Percentiles rank a stretch among this genome's conserved stretches.
These are phyloP conservation scores for Lachancea kluyveri DNA, from an alignment of 805 yeast species.

Conservation along the genomic window DNA sequence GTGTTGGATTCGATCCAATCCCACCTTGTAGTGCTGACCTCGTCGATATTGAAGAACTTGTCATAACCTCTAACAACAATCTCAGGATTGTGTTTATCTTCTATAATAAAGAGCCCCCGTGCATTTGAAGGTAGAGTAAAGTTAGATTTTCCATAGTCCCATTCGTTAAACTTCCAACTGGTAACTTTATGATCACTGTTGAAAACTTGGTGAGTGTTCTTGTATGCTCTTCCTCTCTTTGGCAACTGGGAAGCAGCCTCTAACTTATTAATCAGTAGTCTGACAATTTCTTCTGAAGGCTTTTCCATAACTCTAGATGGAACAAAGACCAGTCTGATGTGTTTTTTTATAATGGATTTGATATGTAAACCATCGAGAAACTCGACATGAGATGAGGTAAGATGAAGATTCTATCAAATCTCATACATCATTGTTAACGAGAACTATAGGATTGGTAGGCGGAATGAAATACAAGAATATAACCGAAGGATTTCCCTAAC, in stretches of 20 bases:
- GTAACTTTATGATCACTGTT: constrained; percentile 22
- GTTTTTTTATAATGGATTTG: too few species aligned
- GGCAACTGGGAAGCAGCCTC: constrained; percentile 18
- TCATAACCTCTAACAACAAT: constrained; percentile 87
- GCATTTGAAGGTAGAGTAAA: constrained; percentile 64
- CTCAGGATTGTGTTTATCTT: constrained; percentile 26
- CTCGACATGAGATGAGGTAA: too few species aligned
- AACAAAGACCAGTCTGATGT: too few species aligned
- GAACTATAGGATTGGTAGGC: too few species aligned
- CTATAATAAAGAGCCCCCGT: constrained; percentile 69
- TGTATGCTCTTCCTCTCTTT: constrained; percentile 31
- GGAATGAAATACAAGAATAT: too few species aligned
- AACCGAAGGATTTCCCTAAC: too few species aligned
- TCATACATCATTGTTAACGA: too few species aligned
- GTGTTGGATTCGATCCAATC: constrained; percentile 41
- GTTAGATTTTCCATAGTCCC: constrained; percentile 65
- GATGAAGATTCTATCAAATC: too few species aligned
- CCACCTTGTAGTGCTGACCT: constrained; percentile 49
- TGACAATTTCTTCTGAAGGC: too few species aligned
- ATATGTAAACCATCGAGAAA: too few species aligned
- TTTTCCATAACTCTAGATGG: too few species aligned
- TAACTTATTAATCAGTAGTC: constrained; percentile 14
- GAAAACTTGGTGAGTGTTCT: constrained; percentile 23
- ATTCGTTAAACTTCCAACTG: constrained; percentile 84
- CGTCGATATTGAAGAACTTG: constrained; percentile 83